Evolutionary conservation across 352 stramenopile genomes (phyloP).

Genomic region (Pythium oligandrum): DNA sequence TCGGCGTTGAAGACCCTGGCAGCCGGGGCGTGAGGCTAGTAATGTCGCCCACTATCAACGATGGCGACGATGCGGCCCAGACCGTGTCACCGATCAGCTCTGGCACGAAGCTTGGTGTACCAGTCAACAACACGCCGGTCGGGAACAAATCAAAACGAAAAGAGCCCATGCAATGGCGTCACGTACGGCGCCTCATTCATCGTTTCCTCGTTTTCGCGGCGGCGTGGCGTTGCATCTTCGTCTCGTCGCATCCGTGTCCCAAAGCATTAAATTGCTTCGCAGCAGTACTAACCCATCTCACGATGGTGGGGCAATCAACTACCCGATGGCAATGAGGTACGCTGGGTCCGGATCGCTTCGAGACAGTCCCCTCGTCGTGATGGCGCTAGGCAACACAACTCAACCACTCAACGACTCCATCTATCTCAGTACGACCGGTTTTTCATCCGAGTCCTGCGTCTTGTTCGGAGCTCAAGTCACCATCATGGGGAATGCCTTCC

Average conservation of each 20-base stretch:
- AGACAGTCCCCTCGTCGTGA: constrained; percentile 1
- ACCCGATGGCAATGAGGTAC: background rate
- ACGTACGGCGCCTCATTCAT: constrained; percentile 4
- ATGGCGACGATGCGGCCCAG: too few species aligned
- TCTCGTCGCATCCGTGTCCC: constrained; percentile 2
- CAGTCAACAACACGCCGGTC: too few species aligned
- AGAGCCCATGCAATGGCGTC: background rate
- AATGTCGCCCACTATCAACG: too few species aligned
- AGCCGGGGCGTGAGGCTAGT: too few species aligned
- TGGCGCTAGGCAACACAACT: background rate
- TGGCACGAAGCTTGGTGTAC: too few species aligned
- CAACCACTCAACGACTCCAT: constrained; percentile 2
- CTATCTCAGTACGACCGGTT: background rate
- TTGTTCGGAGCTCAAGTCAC: background rate
- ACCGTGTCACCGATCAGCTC: too few species aligned
- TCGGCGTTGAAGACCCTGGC: too few species aligned
- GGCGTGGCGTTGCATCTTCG: constrained; percentile 3
- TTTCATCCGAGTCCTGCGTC: background rate
- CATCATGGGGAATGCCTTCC: constrained; percentile 3
- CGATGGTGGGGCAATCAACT: background rate
- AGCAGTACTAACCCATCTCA: constrained; percentile 1
- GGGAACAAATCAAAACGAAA: background rate
- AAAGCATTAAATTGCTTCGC: constrained; percentile 4
- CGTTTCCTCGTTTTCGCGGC: constrained; percentile 4
- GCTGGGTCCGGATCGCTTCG: background rate